A percentile compares a stretch with the other conserved stretches of the same genome.
phyloP scores from a whole-genome alignment of 495 filamentous ascomycete species.

The Penicillium dipodomyicola region DNA sequence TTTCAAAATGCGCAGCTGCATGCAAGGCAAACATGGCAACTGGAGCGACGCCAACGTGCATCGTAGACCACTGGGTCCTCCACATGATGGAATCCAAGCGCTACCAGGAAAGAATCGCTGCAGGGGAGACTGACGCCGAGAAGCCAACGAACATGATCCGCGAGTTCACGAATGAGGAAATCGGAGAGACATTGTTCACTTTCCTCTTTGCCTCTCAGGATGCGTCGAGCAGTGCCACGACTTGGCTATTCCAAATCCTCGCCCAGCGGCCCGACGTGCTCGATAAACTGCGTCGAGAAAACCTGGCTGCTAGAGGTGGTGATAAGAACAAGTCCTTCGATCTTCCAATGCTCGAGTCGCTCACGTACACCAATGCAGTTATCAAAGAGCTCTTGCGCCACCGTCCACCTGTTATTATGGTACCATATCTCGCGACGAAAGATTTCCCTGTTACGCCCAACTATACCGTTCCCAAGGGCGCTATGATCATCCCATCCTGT shows the following conservation, averaged over 20 bases:
- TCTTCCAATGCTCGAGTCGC: constrained; percentile 79
- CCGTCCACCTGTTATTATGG: constrained; percentile 90
- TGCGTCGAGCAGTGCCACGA: constrained; percentile 83
- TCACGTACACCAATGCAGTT: constrained; percentile 84
- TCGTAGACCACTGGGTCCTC: constrained; percentile 85
- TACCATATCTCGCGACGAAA: constrained; percentile 90
- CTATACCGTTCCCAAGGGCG: constrained; percentile 84
- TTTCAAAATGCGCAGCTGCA: constrained; percentile 81
- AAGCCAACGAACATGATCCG: constrained; percentile 78
- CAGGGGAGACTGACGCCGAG: constrained; percentile 61
- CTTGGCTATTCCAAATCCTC: constrained; percentile 88
- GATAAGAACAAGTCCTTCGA: constrained; percentile 63
- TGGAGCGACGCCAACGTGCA: constrained; percentile 76
- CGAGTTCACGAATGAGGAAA: constrained; percentile 84
- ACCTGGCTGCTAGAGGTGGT: constrained; percentile 68
- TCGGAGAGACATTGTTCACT: constrained; percentile 87
- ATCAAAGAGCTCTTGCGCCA: constrained; percentile 91
- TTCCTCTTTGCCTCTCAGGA: constrained; percentile 97
- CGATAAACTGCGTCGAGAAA: constrained; percentile 79
- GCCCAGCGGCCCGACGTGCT: constrained; percentile 87
- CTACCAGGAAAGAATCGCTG: constrained; percentile 63
- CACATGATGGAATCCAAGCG: constrained; percentile 75
- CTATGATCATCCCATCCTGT: constrained; percentile 86
- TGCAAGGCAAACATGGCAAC: constrained; percentile 82
- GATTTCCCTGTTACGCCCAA: constrained; percentile 77